These are phyloP conservation scores for Trametes cingulata DNA, from an alignment of 768 basidiomycete species.

Conservation along the genomic window DNA sequence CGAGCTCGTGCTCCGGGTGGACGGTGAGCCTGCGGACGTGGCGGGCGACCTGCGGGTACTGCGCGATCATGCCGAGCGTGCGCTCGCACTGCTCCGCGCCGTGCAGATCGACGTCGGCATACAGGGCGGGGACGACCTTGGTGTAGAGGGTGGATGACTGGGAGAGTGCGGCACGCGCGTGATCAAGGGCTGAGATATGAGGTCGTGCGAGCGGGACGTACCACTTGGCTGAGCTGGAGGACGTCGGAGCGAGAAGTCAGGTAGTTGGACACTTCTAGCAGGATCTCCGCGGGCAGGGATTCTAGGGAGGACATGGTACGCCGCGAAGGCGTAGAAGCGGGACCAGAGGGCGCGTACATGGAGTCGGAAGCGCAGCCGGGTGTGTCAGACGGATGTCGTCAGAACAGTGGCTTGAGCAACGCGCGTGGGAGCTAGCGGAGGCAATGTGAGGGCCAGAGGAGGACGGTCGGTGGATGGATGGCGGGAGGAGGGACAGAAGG, in stretches of 20 bases:
- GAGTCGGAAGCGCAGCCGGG: background rate
- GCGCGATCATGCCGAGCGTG: conserved; percentile 66
- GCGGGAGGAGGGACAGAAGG: background rate
- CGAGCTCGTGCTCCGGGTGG: conserved; percentile 34
- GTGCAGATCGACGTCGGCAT: conserved; percentile 55
- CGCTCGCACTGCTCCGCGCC: conserved; percentile 58
- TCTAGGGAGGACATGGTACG: conserved; percentile 10
- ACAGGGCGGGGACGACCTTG: conserved; percentile 58
- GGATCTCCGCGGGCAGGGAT: conserved; percentile 55
- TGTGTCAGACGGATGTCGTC: background rate
- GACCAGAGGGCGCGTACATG: background rate
- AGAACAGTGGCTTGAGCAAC: background rate
- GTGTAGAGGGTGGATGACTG: conserved; percentile 59
- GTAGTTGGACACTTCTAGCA: conserved; percentile 63
- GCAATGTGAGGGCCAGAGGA: background rate
- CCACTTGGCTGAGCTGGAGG: conserved; percentile 60
- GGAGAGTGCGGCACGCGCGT: background rate
- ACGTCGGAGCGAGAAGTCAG: conserved; percentile 55
- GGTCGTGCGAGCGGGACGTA: conserved; percentile 36
- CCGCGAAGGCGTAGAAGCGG: background rate
- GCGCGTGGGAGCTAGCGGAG: background rate
- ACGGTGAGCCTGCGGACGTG: conserved; percentile 65
- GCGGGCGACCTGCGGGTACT: conserved; percentile 57
- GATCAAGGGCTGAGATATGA: background rate
- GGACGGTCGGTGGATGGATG: background rate